These are phyloP conservation scores for Macrophomina pseudophaseolina DNA, from an alignment of 2,329 filamentous ascomycete species.

Conservation along the genomic window DNA sequence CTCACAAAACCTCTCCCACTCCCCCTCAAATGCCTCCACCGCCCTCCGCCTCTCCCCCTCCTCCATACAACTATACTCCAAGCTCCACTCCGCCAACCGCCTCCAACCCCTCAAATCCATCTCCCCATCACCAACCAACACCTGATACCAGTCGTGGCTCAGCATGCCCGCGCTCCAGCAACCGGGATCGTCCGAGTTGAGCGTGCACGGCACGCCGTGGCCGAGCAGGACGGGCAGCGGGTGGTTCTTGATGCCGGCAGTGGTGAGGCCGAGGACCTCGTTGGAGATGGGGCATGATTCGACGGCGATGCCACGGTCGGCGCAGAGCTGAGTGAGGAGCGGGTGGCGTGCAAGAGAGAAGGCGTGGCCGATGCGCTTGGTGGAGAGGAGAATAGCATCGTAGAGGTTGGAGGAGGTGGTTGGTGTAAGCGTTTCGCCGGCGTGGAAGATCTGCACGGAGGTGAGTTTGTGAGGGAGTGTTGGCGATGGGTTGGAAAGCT, in stretches of 20 bases:
- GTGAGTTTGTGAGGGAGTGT: no score
- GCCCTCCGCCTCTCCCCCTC: slow-evolving; percentile 47
- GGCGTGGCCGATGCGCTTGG: slow-evolving; percentile 77
- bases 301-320: slow-evolving; percentile 63
- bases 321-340: slow-evolving; percentile 69
- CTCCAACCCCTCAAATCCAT: slow-evolving; percentile 75
- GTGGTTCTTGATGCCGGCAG: slow-evolving; percentile 66
- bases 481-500: background rate
- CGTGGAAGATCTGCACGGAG: slow-evolving; percentile 64
- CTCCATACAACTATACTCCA: slow-evolving; percentile 50
- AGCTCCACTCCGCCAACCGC: slow-evolving; percentile 58
- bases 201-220: slow-evolving; percentile 72
- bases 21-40: slow-evolving; percentile 54
- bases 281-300: slow-evolving; percentile 80
- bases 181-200: slow-evolving; percentile 73
- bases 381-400: slow-evolving; percentile 68
- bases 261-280: slow-evolving; percentile 73
- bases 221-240: slow-evolving; percentile 71
- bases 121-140: slow-evolving; percentile 58
- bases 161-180: slow-evolving; percentile 42
- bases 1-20: slow-evolving; percentile 65
- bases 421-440: slow-evolving; percentile 73
- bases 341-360: slow-evolving; percentile 72
- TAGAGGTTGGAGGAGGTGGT: slow-evolving; percentile 66
- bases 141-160: slow-evolving; percentile 77